Base-by-base conservation (phyloP, 768 basidiomycete species). In the Boletus huronensis region DNA sequence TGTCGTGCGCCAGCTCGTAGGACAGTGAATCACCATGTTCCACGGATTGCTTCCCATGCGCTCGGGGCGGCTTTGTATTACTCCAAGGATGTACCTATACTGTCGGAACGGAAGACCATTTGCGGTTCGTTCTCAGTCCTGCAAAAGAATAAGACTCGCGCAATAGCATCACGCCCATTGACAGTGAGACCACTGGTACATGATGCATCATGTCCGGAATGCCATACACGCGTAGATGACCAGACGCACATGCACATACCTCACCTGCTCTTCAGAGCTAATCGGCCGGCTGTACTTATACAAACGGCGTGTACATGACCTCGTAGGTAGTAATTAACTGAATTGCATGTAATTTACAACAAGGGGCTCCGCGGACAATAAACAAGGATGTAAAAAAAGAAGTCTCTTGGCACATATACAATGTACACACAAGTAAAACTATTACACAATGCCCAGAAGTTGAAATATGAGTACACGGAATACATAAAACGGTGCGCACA, bases 1-100 rank as follows among this genome's bases (percentile, higher is more conserved):
- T 29, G 80, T 90, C n/a, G 70, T 92, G 29, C 81, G 74, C 35
- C 75, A 77, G 48, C 76, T 80, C 43, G 69, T 84, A 21, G 64
- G 59, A 45, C 58, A 62, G 58, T 72, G 50, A 66, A 32, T 35
- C 48, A 10, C 16, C 26, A 5, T 21, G n/a, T 34, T 42, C 38
- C 28, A 41, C 14, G 9, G 34, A 53, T 23, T 9, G 3, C 17
- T 38, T 43, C 14, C 17, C 34, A 3, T 14, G 29, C 6, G 9
- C 35, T 28, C 10, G 19, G 26, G 13, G 29, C 29, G 49, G 19
- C 13, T 31, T 31, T 60, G 58, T 63, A 55, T 47, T 50, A 59
- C n/a, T 16, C 21, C 21, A 26, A 28, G 42, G 26, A 29, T 54
- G 65, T 65, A 53, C 44, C 40, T 48, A 39, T 26, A 45, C 32